Conservation (phyloP, 2,329 filamentous ascomycete genomes). For the Aspergillus fischeri region DNA sequence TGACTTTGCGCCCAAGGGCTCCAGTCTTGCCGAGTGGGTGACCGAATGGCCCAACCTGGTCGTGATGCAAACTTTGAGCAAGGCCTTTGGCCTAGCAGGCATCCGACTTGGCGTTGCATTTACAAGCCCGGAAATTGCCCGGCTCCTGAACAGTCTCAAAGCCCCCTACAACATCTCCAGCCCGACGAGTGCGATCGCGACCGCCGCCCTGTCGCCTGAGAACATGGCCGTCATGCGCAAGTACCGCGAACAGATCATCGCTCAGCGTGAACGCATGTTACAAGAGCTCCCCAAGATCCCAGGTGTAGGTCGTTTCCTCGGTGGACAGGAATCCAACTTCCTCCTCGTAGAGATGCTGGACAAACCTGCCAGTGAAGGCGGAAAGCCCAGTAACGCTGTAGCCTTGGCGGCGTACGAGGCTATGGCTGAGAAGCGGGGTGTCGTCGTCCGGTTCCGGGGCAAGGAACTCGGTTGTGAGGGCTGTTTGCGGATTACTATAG, state of each 20-base stretch:
- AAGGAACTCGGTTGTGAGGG: slow-evolving; percentile 87
- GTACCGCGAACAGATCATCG: slow-evolving; percentile 66
- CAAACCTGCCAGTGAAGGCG: slow-evolving; percentile 47
- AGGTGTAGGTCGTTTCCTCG: slow-evolving; percentile 76
- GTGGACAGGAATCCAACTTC: slow-evolving; percentile 82
- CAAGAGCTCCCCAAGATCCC: slow-evolving; percentile 67
- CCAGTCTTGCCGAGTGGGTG: slow-evolving; percentile 87
- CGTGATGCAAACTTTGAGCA: slow-evolving; percentile 97
- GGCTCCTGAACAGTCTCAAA: slow-evolving; percentile 84
- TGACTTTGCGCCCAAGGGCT: slow-evolving; percentile 77
- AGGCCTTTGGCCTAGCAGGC: slow-evolving; percentile 92
- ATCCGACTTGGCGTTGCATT: slow-evolving; percentile 89
- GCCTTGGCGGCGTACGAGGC: slow-evolving; percentile 78
- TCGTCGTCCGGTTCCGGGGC: slow-evolving; percentile 89
- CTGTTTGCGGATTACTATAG: slow-evolving; percentile 86
- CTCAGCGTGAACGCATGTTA: slow-evolving; percentile 73
- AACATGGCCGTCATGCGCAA: slow-evolving; percentile 70
- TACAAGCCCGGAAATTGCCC: slow-evolving; percentile 67
- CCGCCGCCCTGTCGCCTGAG: slow-evolving; percentile 61
- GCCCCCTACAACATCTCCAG: slow-evolving; percentile 94
- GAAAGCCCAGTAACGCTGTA: slow-evolving; percentile 71
- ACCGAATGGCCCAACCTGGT: slow-evolving; percentile 91
- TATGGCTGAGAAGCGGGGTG: slow-evolving; percentile 78
- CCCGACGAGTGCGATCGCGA: slow-evolving; percentile 77
- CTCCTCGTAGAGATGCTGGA: slow-evolving; percentile 85